Evolutionary conservation across 441 rosid genomes (phyloP), one percentile per base, ranked within the genome.

Genomic region (Pelargonium australe): DNA sequence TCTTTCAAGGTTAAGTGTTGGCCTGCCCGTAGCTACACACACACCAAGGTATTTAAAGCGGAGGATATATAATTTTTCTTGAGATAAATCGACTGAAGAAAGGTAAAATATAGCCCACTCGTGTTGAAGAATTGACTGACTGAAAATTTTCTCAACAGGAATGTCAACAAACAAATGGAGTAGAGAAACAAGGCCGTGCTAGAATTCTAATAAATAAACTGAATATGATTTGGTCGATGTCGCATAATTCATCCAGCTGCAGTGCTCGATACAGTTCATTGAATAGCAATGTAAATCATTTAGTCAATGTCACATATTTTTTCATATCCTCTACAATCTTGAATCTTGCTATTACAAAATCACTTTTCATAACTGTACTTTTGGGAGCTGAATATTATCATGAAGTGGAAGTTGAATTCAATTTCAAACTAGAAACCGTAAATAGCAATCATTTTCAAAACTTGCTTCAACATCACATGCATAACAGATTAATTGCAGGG

Each of bases 1-100:
- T 82, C 95, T 92, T 79, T 95, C 99, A 68, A 91, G 97, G 82
- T 95, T 91, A 67, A 95, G 91, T 1, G 89, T 78, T 9, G 90
- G 89, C 85, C 97, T 86, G 75, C 85, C 91, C 82, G 78, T 84
- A 71, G 92, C 99, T 95, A 79, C 82, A 79, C 67, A 74, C 23
- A 20, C 67, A 68, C 37, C 37, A 76, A 75, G 72, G 57, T 80
- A 70, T 55, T 79, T 75, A 68, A 80, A 67, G 25, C 9, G 13
- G 66, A 70, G 57, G 70, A 64, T 70, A 73, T 69, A 57, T 23
- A 23, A n/a, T 76, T 70, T 68, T 65, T 23, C 43, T 76, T 68
- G 31, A 75, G 28, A 53, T 68, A 53, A 57, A 9, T 23, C 51
- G 20, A 28, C 41, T 57, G 66, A 17, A 62, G 43, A 23, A 14